Evolutionary conservation across 2,329 filamentous ascomycete genomes (phyloP).

Genomic region (Diaporthe sp.): DNA sequence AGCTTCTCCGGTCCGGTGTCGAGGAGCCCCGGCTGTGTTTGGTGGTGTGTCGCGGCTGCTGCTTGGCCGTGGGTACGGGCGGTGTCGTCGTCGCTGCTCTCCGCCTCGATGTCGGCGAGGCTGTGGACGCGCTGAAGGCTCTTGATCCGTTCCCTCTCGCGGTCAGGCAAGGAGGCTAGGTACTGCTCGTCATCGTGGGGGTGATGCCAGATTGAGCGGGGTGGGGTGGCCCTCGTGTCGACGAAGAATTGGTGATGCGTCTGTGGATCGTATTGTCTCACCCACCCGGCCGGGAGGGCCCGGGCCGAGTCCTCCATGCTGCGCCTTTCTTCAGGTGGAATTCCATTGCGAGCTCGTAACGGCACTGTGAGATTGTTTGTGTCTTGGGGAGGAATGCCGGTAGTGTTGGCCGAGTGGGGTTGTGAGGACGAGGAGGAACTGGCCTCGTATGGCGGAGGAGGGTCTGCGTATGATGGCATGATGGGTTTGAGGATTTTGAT

Average conservation of each 20-base stretch:
- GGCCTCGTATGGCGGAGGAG: conserved; percentile 19
- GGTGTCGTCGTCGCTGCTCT: conserved; percentile 60
- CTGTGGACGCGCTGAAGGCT: conserved; percentile 27
- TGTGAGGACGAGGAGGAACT: neutral
- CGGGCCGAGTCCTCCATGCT: conserved; percentile 73
- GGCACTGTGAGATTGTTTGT: conserved; percentile 24
- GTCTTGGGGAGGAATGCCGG: conserved; percentile 2
- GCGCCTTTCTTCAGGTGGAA: conserved; percentile 64
- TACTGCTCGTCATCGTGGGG: conserved; percentile 71
- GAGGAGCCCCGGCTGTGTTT: conserved; percentile 7
- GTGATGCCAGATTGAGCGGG: conserved; percentile 71
- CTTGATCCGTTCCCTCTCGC: conserved; percentile 62
- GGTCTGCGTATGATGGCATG: conserved; percentile 17
- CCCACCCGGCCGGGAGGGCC: conserved; percentile 67
- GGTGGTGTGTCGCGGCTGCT: conserved; percentile 39
- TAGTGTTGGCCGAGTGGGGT: neutral
- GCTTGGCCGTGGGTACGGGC: conserved; percentile 44
- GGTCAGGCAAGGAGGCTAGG: conserved; percentile 58
- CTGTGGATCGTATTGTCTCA: conserved; percentile 66
- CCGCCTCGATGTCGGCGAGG: conserved; percentile 30
- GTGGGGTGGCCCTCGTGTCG: conserved; percentile 66
- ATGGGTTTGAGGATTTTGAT: neutral
- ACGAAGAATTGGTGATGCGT: conserved; percentile 73
- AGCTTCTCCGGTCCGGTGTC: conserved; percentile 30
- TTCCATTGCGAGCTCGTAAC: conserved; percentile 58